Percentiles rank a stretch among this genome's conserved stretches.
Evolutionary conservation across 495 filamentous ascomycete genomes (phyloP).

Genomic region (Penicillium pancosmium): DNA sequence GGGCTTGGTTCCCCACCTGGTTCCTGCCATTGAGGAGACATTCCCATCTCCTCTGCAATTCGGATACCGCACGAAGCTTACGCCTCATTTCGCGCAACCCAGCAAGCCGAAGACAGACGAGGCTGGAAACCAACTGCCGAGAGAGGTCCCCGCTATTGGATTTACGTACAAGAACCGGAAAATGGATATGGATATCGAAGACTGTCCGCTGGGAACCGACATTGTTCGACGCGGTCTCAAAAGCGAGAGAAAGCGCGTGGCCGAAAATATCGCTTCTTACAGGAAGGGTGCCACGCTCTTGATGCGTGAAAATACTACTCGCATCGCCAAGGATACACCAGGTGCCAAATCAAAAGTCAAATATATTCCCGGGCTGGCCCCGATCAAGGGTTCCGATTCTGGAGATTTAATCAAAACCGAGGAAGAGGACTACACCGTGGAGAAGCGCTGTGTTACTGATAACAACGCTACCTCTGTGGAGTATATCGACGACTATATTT

Average conservation of each 20-base stretch:
- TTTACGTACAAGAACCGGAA: conserved; percentile 79
- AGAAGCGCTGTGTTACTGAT: conserved; percentile 86
- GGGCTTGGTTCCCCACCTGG: conserved; percentile 68
- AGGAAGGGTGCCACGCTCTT: conserved; percentile 83
- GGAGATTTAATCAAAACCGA: conserved; percentile 41
- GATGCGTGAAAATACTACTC: conserved; percentile 80
- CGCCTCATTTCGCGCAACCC: conserved; percentile 81
- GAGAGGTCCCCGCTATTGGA: conserved; percentile 76
- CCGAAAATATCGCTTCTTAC: conserved; percentile 69
- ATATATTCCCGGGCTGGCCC: conserved; percentile 17
- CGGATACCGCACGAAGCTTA: conserved; percentile 93
- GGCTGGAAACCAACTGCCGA: conserved; percentile 40
- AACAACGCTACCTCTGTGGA: conserved; percentile 78
- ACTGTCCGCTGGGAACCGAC: conserved; percentile 93
- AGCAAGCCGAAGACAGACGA: conserved; percentile 40
- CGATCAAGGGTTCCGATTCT: conserved; percentile 29
- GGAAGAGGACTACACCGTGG: conserved; percentile 60
- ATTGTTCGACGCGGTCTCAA: conserved; percentile 75
- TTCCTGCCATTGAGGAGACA: conserved; percentile 79
- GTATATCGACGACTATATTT: conserved; percentile 82
- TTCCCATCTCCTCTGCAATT: conserved; percentile 89
- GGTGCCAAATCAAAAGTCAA: conserved; percentile 17
- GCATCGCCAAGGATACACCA: conserved; percentile 56
- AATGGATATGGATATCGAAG: conserved; percentile 86
- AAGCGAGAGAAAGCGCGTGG: conserved; percentile 70